Base-by-base conservation (phyloP, 495 filamentous ascomycete genomes). In the Penicillium pancosmium region DNA sequence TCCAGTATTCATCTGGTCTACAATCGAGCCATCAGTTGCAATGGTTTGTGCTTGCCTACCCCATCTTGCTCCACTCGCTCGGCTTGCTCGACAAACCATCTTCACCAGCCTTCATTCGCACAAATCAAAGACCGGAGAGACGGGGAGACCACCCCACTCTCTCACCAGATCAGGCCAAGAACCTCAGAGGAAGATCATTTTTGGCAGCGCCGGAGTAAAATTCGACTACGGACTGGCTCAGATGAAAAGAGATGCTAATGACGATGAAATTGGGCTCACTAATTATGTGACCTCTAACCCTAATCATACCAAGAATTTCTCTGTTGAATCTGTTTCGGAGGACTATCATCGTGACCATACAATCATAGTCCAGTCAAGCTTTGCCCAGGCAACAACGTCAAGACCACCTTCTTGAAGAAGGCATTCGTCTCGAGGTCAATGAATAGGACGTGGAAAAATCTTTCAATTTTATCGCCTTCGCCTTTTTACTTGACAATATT, bases 1-100 rank as follows among this genome's bases (percentile, higher is more conserved):
- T 43, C 65, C 72, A 2, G 68, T 76, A 9, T 78, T 79, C 59
- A 68, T 78, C 36, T 75, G 76, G 70, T 76, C 76, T 4, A 73
- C 70, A 44, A 67, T 73, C 54, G 77, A 78, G 63, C 75, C 76
- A 18, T 68, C 67, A 6, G 61, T 78, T 25, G 77, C 72, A 31
- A 74, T 78, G 34, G 60, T 80, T 25, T 75, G 73, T 50, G 74
- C 73, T 47, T 78, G 77, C 55, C 64, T 80, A 43, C 74, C 75
- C 5, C 73, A 70, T 55, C 71, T 78, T 38, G 68, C 68, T 7
- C 76, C 76, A 5, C 60, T 78, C 2, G 63, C 67, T 5, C 69
- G 69, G 9, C 57, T 67, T 47, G 64, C 50, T 54, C 23, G 56
- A 48, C 38, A 50, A 51, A 46, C 59, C 34, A 40, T 62, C 2